phyloP scores from a whole-genome alignment of 345 rosid genomes.

The Crucihimalaya himalaica region DNA sequence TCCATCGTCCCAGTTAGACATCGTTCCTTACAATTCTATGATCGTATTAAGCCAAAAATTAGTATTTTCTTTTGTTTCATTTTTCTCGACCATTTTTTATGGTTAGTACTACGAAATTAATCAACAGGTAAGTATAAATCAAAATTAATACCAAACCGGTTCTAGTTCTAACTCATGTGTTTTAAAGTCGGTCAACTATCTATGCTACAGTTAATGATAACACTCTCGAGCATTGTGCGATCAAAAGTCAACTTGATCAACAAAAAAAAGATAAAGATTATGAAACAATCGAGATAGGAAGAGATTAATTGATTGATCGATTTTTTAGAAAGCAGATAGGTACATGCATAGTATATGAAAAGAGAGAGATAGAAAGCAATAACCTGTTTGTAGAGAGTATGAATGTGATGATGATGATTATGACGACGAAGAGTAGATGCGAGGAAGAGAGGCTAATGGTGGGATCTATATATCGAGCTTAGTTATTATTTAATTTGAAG shows the following conservation, averaged over 20 bases:
- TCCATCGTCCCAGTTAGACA: conserved; percentile 46
- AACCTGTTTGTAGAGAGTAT: conserved; percentile 27
- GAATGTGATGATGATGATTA: neutral
- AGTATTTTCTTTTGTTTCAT: neutral
- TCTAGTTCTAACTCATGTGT: neutral
- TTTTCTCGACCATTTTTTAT: neutral
- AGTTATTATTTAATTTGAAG: neutral
- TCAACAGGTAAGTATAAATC: neutral
- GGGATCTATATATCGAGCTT: conserved; percentile 4
- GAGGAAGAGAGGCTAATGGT: conserved; percentile 6
- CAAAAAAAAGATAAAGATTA: neutral
- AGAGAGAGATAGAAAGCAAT: conserved; percentile 2
- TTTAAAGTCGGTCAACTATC: neutral
- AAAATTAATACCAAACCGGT: neutral
- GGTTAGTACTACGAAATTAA: neutral
- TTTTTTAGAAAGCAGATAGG: neutral
- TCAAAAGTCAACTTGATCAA: neutral
- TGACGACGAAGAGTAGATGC: conserved; percentile 6
- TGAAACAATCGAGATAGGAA: neutral
- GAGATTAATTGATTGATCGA: neutral
- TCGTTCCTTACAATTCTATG: neutral
- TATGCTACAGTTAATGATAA: neutral
- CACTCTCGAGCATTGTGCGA: neutral
- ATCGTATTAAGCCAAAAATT: neutral
- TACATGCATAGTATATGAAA: neutral